Evolutionary conservation across 2,329 filamentous ascomycete genomes (phyloP).

Genomic region (Penicillium sp.): DNA sequence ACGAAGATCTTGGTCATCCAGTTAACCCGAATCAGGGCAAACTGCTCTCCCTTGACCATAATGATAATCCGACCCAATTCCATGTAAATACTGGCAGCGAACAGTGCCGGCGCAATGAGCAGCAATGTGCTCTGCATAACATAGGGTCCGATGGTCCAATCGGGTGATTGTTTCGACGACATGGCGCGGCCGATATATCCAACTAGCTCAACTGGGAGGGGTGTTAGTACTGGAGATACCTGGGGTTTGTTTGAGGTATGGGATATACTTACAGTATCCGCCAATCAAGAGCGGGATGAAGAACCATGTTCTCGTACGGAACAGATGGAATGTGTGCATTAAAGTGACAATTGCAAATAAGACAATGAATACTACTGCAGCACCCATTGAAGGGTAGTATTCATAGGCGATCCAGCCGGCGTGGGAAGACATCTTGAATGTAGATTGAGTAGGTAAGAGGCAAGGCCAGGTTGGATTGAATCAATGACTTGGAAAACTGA

Average conservation of each 20-base stretch:
- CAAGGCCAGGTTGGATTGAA: not conserved
- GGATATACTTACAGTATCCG: constrained; percentile 34
- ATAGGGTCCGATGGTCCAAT: constrained; percentile 28
- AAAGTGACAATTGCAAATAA: constrained; percentile 22
- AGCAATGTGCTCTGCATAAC: constrained; percentile 29
- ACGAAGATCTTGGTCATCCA: constrained; percentile 35
- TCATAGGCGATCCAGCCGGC: constrained; percentile 17
- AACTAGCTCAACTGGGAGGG: constrained; percentile 48
- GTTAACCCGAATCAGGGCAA: constrained; percentile 22
- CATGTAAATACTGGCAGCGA: constrained; percentile 34
- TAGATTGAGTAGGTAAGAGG: not conserved
- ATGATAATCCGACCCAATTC: constrained; percentile 25
- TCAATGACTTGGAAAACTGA: not conserved
- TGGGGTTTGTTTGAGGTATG: not conserved
- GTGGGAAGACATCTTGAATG: not conserved
- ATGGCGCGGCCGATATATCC: constrained; percentile 54
- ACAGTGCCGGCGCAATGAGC: constrained; percentile 27
- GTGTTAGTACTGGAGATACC: not conserved
- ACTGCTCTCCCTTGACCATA: constrained; percentile 23
- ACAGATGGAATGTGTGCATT: constrained; percentile 25
- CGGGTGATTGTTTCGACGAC: constrained; percentile 37
- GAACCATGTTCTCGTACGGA: constrained; percentile 29
- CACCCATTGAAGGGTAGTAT: constrained; percentile 28
- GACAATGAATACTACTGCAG: constrained; percentile 26
- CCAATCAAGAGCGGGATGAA: constrained; percentile 35